These are phyloP conservation scores for Lolium rigidum DNA, from an alignment of 176 grass and related monocot genomes.

Conservation along the genomic window DNA sequence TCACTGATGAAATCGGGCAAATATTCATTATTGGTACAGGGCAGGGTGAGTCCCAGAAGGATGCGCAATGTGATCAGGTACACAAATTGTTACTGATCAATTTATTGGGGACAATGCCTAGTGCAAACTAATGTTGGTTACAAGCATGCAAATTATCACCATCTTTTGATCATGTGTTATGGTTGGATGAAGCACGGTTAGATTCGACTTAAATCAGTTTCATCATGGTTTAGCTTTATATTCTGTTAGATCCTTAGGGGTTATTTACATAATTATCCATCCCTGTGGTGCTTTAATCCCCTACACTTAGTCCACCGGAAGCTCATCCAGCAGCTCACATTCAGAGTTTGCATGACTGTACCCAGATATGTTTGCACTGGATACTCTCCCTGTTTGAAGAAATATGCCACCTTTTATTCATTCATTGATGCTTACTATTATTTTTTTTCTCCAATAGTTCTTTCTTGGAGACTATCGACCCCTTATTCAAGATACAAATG, in stretches of 20 bases:
- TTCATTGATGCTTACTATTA: constrained; percentile 16
- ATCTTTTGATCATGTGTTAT: not conserved
- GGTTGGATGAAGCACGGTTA: not conserved
- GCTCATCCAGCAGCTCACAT: not conserved
- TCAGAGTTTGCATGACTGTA: constrained; percentile 29
- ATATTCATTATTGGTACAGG: constrained; percentile 97
- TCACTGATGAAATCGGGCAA: constrained; percentile 97
- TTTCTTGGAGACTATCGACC: constrained; percentile 99
- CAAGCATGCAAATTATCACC: constrained; percentile 31
- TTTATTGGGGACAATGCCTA: constrained; percentile 19
- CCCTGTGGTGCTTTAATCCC: not conserved
- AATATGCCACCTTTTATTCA: constrained; percentile 16
- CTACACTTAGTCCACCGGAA: constrained; percentile 1
- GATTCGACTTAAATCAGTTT: constrained; percentile 10
- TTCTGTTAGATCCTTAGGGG: not conserved
- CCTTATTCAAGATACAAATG: constrained; percentile 77
- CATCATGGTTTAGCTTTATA: constrained; percentile 9
- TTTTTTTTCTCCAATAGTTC: constrained; percentile 59
- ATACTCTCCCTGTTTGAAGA: not conserved
- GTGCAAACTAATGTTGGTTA: constrained; percentile 2
- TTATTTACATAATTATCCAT: constrained; percentile 35
- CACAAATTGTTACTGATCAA: constrained; percentile 12
- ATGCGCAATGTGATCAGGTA: constrained; percentile 99
- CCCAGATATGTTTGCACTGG: constrained; percentile 13
- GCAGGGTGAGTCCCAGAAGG: constrained; percentile 96